Evolutionary conservation across 495 filamentous ascomycete species (phyloP), one percentile per base, ranked within the genome.

Genomic region (Penicillium cinerascens): DNA sequence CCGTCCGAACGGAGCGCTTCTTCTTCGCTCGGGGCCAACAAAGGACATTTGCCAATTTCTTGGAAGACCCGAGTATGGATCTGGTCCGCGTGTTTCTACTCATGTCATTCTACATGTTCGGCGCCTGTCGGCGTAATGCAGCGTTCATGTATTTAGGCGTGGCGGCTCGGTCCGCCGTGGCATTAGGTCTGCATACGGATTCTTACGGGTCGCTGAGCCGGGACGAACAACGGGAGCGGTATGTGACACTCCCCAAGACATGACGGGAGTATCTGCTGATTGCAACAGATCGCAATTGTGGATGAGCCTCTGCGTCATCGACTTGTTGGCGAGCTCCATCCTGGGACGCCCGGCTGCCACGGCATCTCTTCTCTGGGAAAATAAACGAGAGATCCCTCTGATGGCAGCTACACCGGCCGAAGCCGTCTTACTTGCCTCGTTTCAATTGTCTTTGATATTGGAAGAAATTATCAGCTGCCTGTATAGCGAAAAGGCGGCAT

Each of bases 61-160:
- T 76, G 3, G 72, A 74, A 51, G 71, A 75, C 46, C 73, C 73
- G 0, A 78, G 71, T 27, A 54, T 74, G 17, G 64, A 74, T 39
- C 38, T 75, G 26, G 60, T 76, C 3, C 65, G 72, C 10, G 52
- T 64, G 1, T 78, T 75, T 42, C 58, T 74, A 4, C 56, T 76
- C 11, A 69, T 78, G 65, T 64, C 75, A 2, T 76, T 75, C 25
- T 78, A 77, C 44, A 73, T 78, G 69, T 67, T 77, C 10, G 75
- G 75, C 0, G 70, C 71, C 8, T 76, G 73, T 44, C 73, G 72
- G 26, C 69, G 75, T 43, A 78, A 78, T 42, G 68, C 72, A 4
- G 73, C 75, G 7, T 78, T 76, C 51, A 76, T 78, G 73, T 77
- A 77, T 29, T 42, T 78, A 29, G 75, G 75, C 0, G 70, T 78